Conservation (phyloP, 2,329 filamentous ascomycete species). For the Talaromyces sp. region DNA sequence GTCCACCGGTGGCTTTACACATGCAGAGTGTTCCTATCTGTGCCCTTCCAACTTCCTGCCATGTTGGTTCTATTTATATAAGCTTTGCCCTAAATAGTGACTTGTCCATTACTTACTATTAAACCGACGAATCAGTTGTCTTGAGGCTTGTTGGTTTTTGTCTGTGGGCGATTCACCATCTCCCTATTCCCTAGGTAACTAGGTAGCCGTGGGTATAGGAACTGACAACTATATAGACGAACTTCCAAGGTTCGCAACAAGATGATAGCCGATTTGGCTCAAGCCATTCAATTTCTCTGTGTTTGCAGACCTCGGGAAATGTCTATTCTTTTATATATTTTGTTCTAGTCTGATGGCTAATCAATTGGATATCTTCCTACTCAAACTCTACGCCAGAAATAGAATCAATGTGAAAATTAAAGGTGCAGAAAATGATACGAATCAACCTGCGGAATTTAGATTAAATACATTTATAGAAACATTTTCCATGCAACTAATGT, state of each 20-base stretch:
- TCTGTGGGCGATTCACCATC: neutral
- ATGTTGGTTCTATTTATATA: neutral
- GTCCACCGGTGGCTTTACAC: neutral
- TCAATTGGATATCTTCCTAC: neutral
- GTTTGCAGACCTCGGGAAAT: neutral
- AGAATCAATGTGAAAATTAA: neutral
- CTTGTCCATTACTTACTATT: neutral
- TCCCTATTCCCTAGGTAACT: neutral
- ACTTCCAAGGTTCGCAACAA: neutral
- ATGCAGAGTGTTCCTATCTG: neutral
- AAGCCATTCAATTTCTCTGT: neutral
- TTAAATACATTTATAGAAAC: constrained; percentile 1
- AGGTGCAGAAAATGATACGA: neutral
- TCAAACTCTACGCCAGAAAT: neutral
- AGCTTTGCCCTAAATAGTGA: neutral
- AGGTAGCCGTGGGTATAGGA: too few species aligned
- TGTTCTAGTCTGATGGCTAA: neutral
- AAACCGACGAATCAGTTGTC: neutral
- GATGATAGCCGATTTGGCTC: too few species aligned
- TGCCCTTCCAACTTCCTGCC: neutral
- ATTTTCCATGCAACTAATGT: neutral
- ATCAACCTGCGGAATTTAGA: neutral
- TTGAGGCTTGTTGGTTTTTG: neutral
- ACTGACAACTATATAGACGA: neutral
- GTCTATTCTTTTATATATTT: neutral